A percentile compares a stretch with the other conserved stretches of the same genome.
Evolutionary conservation across 495 filamentous ascomycete species (phyloP).

Genomic region (Tuber indicum): DNA sequence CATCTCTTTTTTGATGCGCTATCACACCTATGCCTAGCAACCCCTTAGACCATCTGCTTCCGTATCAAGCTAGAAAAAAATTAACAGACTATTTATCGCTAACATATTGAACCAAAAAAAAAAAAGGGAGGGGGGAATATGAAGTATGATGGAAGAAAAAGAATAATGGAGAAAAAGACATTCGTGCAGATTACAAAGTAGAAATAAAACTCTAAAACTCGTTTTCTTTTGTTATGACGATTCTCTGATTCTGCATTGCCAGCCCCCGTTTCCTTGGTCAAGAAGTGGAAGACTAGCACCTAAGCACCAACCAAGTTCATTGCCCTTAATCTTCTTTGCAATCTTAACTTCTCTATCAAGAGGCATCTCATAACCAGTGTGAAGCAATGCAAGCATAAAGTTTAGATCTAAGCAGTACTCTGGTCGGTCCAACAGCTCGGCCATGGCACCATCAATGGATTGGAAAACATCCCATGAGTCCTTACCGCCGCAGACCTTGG

Average conservation of each 20-base stretch:
- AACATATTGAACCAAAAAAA: not conserved
- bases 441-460: slow-evolving; percentile 62
- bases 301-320: slow-evolving; percentile 96
- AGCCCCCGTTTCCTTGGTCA: slow-evolving; percentile 60
- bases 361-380: slow-evolving; percentile 97
- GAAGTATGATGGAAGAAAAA: not conserved
- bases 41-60: not conserved
- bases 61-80: not conserved
- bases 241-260: slow-evolving; percentile 67
- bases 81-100: not conserved
- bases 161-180: not conserved
- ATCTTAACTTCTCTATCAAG: slow-evolving; percentile 92
- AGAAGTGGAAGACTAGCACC: slow-evolving; percentile 81
- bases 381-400: slow-evolving; percentile 86
- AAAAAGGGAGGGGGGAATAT: not conserved
- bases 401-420: slow-evolving; percentile 91
- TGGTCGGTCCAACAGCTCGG: slow-evolving; percentile 69
- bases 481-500: slow-evolving; percentile 76
- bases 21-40: not conserved
- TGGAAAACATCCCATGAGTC: slow-evolving; percentile 70
- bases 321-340: slow-evolving; percentile 95
- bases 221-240: slow-evolving; percentile 45
- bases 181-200: not conserved
- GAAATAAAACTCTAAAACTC: not conserved
- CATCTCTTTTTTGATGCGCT: not conserved